Base-by-base conservation (phyloP, 306 rosid genomes). In the Cicer pinnatifidum region DNA sequence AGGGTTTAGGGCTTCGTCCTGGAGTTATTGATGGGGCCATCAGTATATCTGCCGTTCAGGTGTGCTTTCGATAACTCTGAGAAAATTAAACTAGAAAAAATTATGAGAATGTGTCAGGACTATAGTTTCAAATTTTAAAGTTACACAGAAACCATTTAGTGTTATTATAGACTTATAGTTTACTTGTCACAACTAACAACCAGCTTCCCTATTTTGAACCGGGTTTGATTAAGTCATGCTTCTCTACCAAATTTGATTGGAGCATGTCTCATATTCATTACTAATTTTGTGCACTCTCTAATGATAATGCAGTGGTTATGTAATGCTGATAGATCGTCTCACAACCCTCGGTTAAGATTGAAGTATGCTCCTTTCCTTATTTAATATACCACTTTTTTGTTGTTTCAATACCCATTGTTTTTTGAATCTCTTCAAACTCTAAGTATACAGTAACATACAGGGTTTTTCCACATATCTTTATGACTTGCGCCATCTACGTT, bases 21-120 rank as follows among this genome's bases (percentile, higher is more conserved):
- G 97, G 97, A 71, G 89, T 93, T 58, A 81, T 93, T 77, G 98
- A 93, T 67, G 97, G 98, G 50, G 96, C 91, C 67, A 91, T 93
- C 77, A 89, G 98, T 76, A 91, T 93, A 76, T 93, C 98, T 2
- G 98, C 97, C 1, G 89, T 94, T 82, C 97, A 91, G 97, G 98
- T 94, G 65, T 69, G 52, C 57, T 75, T 76, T 78, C 46, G 2
- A 67, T 60, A 45, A n/a, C 60, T 23, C 53, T 38, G 51, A 67
- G 40, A 17, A 58, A 59, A 50, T 60, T 10, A 67, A 50, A 43
- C 65, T 15, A 33, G 53, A 82, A 3, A 13, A 9, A 0, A 16
- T 71, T 71, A 56, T 17, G 39, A 50, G 37, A 35, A 15, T 2
- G 1, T 2, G 12, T 20, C 47, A 1, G 50, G 40, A 64, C 44